phyloP scores from a whole-genome alignment of 495 filamentous ascomycete species.

The Talaromyces nanjingensis region DNA sequence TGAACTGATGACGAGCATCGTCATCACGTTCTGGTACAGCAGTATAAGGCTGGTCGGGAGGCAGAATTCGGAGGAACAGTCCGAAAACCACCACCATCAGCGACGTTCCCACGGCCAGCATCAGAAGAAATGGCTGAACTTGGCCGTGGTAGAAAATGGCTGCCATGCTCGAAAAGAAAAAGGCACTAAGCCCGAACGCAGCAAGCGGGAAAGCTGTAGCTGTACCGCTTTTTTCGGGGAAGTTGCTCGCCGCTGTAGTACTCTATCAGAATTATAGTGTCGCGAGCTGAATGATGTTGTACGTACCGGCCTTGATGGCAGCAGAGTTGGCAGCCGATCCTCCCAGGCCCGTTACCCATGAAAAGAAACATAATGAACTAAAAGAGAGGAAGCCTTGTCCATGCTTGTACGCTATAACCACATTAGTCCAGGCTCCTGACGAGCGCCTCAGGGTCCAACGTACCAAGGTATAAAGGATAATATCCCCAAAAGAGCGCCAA shows the following conservation, averaged over 20 bases:
- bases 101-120: conserved; percentile 77
- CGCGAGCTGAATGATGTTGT: conserved; percentile 9
- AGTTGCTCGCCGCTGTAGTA: conserved; percentile 73
- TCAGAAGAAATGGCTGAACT: conserved; percentile 68
- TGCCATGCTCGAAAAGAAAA: conserved; percentile 84
- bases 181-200: conserved; percentile 89
- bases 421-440: background rate
- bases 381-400: conserved; percentile 57
- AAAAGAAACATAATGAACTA: conserved; percentile 68
- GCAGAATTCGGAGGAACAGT: conserved; percentile 75
- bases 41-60: conserved; percentile 56
- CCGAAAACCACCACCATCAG: conserved; percentile 63
- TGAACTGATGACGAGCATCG: conserved; percentile 13
- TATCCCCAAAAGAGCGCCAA: conserved; percentile 69
- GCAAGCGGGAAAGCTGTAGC: conserved; percentile 90
- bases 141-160: conserved; percentile 76
- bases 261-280: background rate
- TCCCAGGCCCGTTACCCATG: conserved; percentile 77
- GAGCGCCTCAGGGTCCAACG: background rate
- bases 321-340: conserved; percentile 82
- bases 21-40: conserved; percentile 48
- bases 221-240: conserved; percentile 83
- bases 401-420: conserved; percentile 35
- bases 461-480: conserved; percentile 66
- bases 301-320: conserved; percentile 66